phyloP scores from a whole-genome alignment of 768 basidiomycete genomes.

The Roridomyces roridus region DNA sequence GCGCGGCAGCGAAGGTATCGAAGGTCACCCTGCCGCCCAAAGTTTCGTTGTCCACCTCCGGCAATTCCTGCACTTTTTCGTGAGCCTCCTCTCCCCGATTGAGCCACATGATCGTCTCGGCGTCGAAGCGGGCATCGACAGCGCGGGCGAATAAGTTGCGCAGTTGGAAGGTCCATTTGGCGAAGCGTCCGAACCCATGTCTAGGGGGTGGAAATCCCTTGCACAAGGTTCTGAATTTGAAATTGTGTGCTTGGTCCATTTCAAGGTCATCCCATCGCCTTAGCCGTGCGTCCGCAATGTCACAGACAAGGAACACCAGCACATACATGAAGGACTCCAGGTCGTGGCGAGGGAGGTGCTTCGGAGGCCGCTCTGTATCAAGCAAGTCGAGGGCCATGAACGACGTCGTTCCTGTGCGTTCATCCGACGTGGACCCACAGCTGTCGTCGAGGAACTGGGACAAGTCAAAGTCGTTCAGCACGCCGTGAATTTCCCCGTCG shows the following conservation, averaged over 20 bases:
- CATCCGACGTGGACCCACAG: too few relatives aligned
- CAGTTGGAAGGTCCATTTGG: too few relatives aligned
- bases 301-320: neutral
- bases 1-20: neutral
- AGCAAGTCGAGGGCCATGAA: slow-evolving; percentile 2
- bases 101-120: too few relatives aligned
- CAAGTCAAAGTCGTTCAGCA: neutral
- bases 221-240: too few relatives aligned
- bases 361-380: neutral
- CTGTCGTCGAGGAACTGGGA: neutral
- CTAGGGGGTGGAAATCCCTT: too few relatives aligned
- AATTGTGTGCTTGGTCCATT: too few relatives aligned
- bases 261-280: neutral
- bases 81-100: too few relatives aligned
- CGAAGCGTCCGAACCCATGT: too few relatives aligned
- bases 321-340: neutral
- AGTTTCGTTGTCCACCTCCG: neutral
- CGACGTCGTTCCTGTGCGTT: neutral
- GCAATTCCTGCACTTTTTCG: neutral
- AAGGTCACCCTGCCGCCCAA: neutral
- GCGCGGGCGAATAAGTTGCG: too few relatives aligned
- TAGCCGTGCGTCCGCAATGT: neutral
- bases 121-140: too few relatives aligned
- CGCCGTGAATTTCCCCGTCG: neutral
- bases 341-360: neutral